Percentiles rank a stretch among this genome's conserved stretches.
phyloP scores from a whole-genome alignment of 495 filamentous ascomycete genomes.

The Aspergillus sclerotioniger region DNA sequence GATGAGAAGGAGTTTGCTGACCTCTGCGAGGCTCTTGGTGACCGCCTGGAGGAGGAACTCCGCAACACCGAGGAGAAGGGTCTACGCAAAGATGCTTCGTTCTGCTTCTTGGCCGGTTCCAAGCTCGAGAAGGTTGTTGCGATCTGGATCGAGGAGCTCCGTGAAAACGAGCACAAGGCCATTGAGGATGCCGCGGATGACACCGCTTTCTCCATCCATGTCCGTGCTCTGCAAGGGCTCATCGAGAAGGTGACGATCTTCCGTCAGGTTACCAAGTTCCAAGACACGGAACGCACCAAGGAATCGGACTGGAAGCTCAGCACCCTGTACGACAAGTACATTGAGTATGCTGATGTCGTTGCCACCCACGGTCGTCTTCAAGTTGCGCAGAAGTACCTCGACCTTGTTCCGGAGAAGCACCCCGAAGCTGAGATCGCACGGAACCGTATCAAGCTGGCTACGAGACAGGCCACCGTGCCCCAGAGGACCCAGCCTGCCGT shows the following conservation, averaged over 20 bases:
- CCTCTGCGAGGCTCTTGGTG: constrained; percentile 93
- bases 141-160: constrained; percentile 89
- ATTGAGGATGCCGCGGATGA: constrained; percentile 65
- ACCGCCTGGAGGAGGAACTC: constrained; percentile 76
- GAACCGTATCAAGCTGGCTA: constrained; percentile 83
- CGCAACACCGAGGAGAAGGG: constrained; percentile 47
- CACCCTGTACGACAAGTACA: constrained; percentile 89
- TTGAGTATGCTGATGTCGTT: constrained; percentile 93
- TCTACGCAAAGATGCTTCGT: constrained; percentile 80
- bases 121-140: constrained; percentile 94
- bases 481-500: constrained; percentile 35
- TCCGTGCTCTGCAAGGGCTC: constrained; percentile 81
- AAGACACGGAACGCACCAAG: constrained; percentile 69
- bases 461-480: constrained; percentile 58
- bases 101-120: constrained; percentile 92
- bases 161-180: constrained; percentile 74
- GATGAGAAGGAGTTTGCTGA: constrained; percentile 88
- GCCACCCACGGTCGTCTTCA: constrained; percentile 84
- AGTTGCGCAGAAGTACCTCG: constrained; percentile 86
- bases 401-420: constrained; percentile 81
- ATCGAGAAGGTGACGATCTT: constrained; percentile 99
- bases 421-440: constrained; percentile 85
- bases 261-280: constrained; percentile 87
- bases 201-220: constrained; percentile 88
- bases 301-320: constrained; percentile 83